phyloP scores from a whole-genome alignment of 192 early-diverging fungal genomes.

The Linnemannia zychae region DNA sequence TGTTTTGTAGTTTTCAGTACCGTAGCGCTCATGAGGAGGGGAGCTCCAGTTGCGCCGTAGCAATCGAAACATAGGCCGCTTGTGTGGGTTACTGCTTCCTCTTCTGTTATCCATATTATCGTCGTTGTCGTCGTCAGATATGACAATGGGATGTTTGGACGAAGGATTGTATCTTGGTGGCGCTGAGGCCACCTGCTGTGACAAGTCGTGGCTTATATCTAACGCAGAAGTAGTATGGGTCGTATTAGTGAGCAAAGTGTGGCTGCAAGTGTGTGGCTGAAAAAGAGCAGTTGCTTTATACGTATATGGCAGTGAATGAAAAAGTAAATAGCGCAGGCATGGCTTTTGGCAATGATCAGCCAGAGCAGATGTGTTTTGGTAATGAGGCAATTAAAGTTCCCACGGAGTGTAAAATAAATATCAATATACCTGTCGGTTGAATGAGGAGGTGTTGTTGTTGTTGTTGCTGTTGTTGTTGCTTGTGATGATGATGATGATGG shows the following conservation, averaged over 20 bases:
- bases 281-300: too few relatives aligned
- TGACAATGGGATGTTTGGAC: neutral
- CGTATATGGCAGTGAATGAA: too few relatives aligned
- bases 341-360: neutral
- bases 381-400: conserved; percentile 1
- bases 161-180: neutral
- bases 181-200: neutral
- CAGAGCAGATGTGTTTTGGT: neutral
- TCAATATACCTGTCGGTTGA: neutral
- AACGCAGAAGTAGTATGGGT: neutral
- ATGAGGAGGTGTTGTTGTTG: neutral
- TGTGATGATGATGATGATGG: neutral
- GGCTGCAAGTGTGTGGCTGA: too few relatives aligned
- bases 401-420: neutral
- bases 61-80: neutral
- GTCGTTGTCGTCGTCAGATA: neutral
- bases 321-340: neutral
- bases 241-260: too few relatives aligned
- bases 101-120: neutral
- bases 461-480: neutral
- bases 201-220: neutral
- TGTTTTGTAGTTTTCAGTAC: too few relatives aligned
- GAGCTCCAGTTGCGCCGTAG: neutral
- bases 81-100: neutral
- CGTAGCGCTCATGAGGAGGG: neutral